Conservation (phyloP, 768 basidiomycete genomes). For the Daedaleopsis sinensis region DNA sequence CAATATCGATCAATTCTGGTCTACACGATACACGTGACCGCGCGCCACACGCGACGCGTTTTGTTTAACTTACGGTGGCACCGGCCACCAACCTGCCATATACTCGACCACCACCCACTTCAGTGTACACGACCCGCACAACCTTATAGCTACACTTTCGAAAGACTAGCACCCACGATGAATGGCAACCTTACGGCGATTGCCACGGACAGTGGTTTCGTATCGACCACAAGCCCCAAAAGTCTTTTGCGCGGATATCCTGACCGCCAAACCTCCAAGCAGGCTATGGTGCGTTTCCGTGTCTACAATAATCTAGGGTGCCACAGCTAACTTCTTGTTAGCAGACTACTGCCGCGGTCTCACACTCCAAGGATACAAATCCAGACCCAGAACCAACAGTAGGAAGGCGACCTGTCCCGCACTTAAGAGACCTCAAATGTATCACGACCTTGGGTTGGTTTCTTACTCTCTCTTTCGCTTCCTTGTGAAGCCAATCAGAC, state of each 20-base stretch:
- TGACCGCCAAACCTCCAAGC: not conserved
- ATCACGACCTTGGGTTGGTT: slow-evolving; percentile 5
- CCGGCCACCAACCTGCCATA: not conserved
- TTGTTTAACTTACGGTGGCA: not conserved
- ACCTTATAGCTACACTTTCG: not conserved
- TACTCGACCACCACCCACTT: no score
- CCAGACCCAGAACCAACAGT: not conserved
- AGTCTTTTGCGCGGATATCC: not conserved
- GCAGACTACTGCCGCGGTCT: no score
- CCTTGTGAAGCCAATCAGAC: slow-evolving; percentile 1
- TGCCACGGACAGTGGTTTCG: slow-evolving; percentile 9
- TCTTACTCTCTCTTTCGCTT: not conserved
- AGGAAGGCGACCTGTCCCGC: not conserved
- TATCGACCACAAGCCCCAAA: slow-evolving; percentile 5
- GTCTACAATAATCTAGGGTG: not conserved
- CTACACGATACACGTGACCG: not conserved
- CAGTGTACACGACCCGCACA: not conserved
- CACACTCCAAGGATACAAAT: not conserved
- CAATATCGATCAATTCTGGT: no score
- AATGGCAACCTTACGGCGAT: not conserved
- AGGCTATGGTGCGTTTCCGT: not conserved
- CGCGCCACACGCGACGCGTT: slow-evolving; percentile 1
- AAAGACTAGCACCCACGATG: not conserved
- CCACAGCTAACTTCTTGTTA: no score
- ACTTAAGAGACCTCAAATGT: slow-evolving; percentile 2